Conservation (phyloP, 2,329 filamentous ascomycete genomes). For the Pezicula carpinea region DNA sequence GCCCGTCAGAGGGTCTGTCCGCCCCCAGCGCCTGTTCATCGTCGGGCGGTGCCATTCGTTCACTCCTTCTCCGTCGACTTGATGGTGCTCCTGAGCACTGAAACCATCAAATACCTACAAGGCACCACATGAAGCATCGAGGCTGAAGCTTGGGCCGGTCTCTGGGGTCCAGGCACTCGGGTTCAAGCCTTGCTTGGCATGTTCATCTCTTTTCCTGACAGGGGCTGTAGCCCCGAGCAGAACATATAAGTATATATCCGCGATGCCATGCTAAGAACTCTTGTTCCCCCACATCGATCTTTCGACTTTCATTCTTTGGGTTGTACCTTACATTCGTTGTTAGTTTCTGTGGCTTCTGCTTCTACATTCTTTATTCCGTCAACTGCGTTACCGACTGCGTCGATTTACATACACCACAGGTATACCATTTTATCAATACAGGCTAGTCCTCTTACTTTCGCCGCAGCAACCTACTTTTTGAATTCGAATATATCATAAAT, state of each 20-base stretch:
- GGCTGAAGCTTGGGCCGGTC: background rate
- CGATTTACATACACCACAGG: conserved; percentile 15
- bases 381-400: conserved; percentile 19
- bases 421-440: conserved; percentile 11
- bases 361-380: conserved; percentile 17
- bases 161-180: no score
- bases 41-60: no score
- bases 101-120: background rate
- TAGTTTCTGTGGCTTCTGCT: conserved; percentile 5
- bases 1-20: background rate
- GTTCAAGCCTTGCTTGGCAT: background rate
- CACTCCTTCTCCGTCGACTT: background rate
- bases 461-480: conserved; percentile 3
- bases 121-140: background rate
- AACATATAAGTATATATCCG: background rate
- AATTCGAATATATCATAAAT: conserved; percentile 2
- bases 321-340: conserved; percentile 15
- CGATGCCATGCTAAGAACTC: background rate
- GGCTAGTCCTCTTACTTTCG: conserved; percentile 12
- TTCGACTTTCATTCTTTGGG: conserved; percentile 23
- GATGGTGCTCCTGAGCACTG: background rate
- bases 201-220: conserved; percentile 1
- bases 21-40: no score
- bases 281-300: conserved; percentile 16
- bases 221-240: background rate